Conservation (phyloP, 1,284 basidiomycete genomes). For the Naganishia liquefaciens region DNA sequence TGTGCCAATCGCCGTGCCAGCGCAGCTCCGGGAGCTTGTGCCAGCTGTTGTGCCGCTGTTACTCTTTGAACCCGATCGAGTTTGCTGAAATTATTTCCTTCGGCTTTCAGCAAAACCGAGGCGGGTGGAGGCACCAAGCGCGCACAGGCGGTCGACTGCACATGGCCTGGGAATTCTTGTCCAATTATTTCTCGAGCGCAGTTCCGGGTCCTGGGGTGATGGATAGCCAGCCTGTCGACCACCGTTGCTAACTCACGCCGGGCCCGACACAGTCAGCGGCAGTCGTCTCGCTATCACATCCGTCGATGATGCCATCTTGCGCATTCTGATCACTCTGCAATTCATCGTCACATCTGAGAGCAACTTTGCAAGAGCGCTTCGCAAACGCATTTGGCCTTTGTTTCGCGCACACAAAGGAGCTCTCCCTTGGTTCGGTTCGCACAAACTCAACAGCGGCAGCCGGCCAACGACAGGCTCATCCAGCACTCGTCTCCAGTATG, state of each 20-base stretch:
- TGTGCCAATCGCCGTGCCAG: too few species aligned
- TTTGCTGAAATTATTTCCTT: not conserved
- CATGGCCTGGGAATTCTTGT: slow-evolving; percentile 1
- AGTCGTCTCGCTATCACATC: slow-evolving; percentile 5
- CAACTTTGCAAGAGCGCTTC: not conserved
- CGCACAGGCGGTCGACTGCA: too few species aligned
- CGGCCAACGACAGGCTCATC: not conserved
- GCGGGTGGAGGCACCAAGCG: slow-evolving; percentile 5
- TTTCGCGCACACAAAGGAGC: slow-evolving; percentile 21
- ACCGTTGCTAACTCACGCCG: slow-evolving; percentile 7
- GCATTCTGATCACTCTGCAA: not conserved
- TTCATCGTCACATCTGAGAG: too few species aligned
- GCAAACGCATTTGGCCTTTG: slow-evolving; percentile 1
- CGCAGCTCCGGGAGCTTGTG: too few species aligned
- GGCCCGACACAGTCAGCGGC: slow-evolving; percentile 5
- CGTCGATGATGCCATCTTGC: not conserved
- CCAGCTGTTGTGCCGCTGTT: not conserved
- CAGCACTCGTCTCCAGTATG: not conserved
- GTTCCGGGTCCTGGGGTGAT: slow-evolving; percentile 4
- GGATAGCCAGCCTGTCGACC: slow-evolving; percentile 9
- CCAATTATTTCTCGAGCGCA: slow-evolving; percentile 12
- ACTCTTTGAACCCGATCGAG: not conserved
- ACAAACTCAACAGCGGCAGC: not conserved
- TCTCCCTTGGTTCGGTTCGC: slow-evolving; percentile 3
- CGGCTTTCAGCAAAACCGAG: not conserved